These are phyloP conservation scores for Acephala macrosclerotiorum DNA, from an alignment of 2,329 filamentous ascomycete species.

Conservation along the genomic window DNA sequence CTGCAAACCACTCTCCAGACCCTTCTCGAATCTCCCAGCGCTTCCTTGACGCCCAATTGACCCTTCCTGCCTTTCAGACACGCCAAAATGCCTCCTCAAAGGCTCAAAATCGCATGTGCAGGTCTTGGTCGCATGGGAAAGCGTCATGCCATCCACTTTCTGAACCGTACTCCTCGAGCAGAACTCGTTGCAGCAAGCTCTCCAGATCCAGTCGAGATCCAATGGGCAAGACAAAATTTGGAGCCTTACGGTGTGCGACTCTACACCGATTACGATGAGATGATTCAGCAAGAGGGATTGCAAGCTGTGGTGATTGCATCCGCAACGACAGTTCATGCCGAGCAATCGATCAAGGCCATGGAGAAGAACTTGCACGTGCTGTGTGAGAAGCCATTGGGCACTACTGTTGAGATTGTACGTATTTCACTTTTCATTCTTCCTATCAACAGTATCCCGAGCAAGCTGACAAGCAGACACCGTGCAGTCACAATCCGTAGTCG, in stretches of 20 bases:
- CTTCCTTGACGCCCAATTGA: neutral
- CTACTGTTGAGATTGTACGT: constrained; percentile 62
- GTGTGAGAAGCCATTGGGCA: constrained; percentile 67
- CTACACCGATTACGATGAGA: constrained; percentile 55
- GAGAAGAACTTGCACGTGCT: constrained; percentile 61
- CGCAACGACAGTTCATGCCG: constrained; percentile 61
- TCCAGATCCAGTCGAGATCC: constrained; percentile 52
- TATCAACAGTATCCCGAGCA: too few relatives aligned
- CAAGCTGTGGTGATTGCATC: constrained; percentile 52
- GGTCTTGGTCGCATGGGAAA: constrained; percentile 61
- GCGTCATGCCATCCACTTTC: constrained; percentile 57
- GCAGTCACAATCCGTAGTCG: constrained; percentile 66
- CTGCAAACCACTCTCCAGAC: too few relatives aligned
- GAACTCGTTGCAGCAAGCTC: constrained; percentile 58
- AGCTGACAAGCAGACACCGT: neutral
- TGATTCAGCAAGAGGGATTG: constrained; percentile 51
- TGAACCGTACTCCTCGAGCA: constrained; percentile 54
- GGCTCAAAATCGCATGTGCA: constrained; percentile 53
- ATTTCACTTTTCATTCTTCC: constrained; percentile 36
- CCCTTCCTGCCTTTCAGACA: neutral
- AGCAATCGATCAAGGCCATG: constrained; percentile 64
- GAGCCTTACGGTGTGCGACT: constrained; percentile 52
- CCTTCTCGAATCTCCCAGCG: neutral
- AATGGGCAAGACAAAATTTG: constrained; percentile 53
- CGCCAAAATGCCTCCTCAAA: constrained; percentile 30